These are phyloP conservation scores for Emiliania huxleyi DNA, from an alignment of 78 protist species.

Conservation along the genomic window DNA sequence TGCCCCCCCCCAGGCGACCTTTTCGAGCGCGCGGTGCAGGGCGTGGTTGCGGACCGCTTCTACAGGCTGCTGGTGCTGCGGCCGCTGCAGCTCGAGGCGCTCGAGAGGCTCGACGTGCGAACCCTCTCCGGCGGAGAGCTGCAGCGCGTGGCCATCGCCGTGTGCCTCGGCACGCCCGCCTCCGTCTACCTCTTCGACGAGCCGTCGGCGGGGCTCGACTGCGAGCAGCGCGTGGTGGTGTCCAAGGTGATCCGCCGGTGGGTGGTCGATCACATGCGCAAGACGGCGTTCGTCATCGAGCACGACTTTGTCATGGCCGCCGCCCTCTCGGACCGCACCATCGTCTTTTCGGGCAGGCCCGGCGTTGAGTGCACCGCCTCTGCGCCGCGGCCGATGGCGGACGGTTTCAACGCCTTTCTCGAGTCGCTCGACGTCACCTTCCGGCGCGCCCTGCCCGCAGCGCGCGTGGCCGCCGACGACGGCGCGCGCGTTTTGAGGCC, in stretches of 20 bases:
- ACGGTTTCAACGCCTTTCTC: conserved; percentile 98
- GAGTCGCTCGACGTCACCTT: conserved; percentile 75
- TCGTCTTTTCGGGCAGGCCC: conserved; percentile 91
- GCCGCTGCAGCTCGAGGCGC: conserved; percentile 87
- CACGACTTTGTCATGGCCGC: conserved; percentile 98
- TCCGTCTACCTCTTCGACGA: conserved; percentile 98
- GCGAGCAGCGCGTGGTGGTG: conserved; percentile 98
- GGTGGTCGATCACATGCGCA: not conserved
- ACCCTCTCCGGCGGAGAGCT: conserved; percentile 99
- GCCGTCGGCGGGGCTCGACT: conserved; percentile 99
- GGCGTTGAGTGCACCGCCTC: conserved; percentile 63
- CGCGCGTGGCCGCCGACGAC: conserved; percentile 32
- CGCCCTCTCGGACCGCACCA: conserved; percentile 96
- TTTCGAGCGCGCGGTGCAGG: too few species aligned
- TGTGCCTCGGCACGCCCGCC: conserved; percentile 96
- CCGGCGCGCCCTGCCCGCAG: too few species aligned
- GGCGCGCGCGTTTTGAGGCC: not conserved
- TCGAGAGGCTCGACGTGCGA: conserved; percentile 76
- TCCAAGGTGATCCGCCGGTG: conserved; percentile 93
- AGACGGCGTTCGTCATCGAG: not conserved
- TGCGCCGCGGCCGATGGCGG: conserved; percentile 83
- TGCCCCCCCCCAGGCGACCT: too few species aligned
- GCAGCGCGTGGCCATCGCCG: conserved; percentile 97
- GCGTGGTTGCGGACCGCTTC: too few species aligned
- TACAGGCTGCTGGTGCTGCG: conserved; percentile 93